Base-by-base conservation (phyloP, 2,329 filamentous ascomycete genomes). In the Chaetomium olivaceum region DNA sequence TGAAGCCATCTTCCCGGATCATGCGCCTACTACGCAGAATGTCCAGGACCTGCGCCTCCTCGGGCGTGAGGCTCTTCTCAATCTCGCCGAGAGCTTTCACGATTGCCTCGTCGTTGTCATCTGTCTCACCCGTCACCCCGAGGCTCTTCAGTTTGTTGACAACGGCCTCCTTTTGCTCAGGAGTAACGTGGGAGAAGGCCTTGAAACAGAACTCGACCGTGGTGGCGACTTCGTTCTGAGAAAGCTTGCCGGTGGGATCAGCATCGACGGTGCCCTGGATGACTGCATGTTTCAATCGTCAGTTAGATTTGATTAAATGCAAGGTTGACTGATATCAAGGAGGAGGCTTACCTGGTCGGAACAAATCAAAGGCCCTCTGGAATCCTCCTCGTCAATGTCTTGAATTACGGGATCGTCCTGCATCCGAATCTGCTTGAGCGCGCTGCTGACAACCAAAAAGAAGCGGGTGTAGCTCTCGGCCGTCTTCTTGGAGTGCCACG, bases 401-500 rank as follows among this genome's bases (percentile, higher is more conserved):
- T 56, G 52, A 29, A 56, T 56, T 2, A 56, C 52, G 2, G 52
- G 52, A 4, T 56, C 52, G 7, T 56, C 52, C 27, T 56, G 52
- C 27, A 19, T 19, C 8, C 52, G 27, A 16, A 56, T 56, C n/a
- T 56, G 52, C 19, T 56, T 56, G 9, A 56, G 27, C 12, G 52
- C 27, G 27, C 52, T 56, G 52, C 52, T 56, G 16, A 56, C 52
- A 36, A 56, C 52, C 29, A 56, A 29, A 23, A 21, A 56, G 52
- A 56, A 56, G 27, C 52, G 52, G 2, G 52, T 56, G 14, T 56
- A 56, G 27, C 52, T 56, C 29, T 56, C 52, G 27, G 29, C n/a
- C 29, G 52, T 56, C 52, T 56, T 56, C 21, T 56, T 56, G 9
- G 52, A 33, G 52, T 56, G 52, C 52, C 52, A 56, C 29, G 52